A percentile compares a stretch with the other conserved stretches of the same genome.
Conservation (phyloP, 192 early-diverging fungal genomes). For the Neocallimastix lanati region DNA sequence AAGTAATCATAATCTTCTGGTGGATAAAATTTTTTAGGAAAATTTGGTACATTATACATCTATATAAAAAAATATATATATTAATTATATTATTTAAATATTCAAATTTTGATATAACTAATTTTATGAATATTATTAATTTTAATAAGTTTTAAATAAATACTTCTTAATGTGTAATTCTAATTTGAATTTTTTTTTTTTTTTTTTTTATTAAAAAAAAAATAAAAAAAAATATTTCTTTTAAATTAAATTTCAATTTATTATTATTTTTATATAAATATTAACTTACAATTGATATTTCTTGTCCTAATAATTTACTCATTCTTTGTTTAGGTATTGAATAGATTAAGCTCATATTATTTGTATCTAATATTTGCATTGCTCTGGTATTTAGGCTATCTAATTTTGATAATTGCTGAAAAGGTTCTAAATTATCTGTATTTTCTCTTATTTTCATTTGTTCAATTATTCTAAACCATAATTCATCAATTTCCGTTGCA, state of each 20-base stretch:
- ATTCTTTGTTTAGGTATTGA: neutral
- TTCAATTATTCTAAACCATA: neutral
- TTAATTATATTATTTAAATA: too few relatives aligned
- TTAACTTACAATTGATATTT: neutral
- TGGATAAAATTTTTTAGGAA: neutral
- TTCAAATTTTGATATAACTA: too few relatives aligned
- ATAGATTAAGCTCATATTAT: neutral
- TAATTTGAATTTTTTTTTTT: too few relatives aligned
- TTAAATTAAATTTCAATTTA: too few relatives aligned
- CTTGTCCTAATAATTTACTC: neutral
- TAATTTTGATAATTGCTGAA: neutral
- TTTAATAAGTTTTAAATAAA: too few relatives aligned
- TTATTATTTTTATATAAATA: too few relatives aligned
- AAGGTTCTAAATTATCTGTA: neutral
- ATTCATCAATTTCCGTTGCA: neutral
- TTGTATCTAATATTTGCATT: neutral
- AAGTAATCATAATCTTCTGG: neutral
- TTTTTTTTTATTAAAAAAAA: too few relatives aligned
- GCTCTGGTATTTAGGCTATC: neutral
- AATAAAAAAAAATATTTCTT: too few relatives aligned
- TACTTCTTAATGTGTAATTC: too few relatives aligned
- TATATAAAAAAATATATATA: neutral
- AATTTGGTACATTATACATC: neutral
- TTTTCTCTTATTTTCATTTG: neutral
- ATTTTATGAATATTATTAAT: too few relatives aligned